Evolutionary conservation across 257 asterid genomes (phyloP).

Genomic region (Mitragyna speciosa): DNA sequence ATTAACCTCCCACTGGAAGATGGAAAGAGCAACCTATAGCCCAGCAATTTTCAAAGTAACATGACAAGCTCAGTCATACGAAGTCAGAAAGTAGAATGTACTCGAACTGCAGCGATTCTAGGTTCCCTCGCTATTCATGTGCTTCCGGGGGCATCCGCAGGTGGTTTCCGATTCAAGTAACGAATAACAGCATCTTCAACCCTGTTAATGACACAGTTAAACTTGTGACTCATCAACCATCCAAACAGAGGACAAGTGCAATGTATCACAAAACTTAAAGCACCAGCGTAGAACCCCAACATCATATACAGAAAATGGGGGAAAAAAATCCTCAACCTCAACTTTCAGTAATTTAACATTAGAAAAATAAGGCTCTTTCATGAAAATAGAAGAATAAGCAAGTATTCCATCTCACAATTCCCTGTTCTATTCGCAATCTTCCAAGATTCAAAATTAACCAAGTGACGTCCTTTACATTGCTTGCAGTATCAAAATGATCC

Average conservation of each 20-base stretch:
- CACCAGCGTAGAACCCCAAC: not conserved
- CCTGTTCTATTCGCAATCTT: not conserved
- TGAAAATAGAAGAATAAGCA: not conserved
- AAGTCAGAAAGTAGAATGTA: not conserved
- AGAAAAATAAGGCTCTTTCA: not conserved
- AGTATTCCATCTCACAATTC: not conserved
- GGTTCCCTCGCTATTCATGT: conserved; percentile 33
- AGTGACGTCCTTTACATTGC: not conserved
- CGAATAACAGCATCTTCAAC: conserved; percentile 98
- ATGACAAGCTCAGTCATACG: not conserved
- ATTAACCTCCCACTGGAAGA: not conserved
- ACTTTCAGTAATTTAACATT: not conserved
- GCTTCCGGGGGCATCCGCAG: conserved; percentile 66
- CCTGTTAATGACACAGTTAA: conserved; percentile 47
- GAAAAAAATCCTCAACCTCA: not conserved
- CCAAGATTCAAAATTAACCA: not conserved
- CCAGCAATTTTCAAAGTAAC: not conserved
- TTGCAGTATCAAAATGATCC: not conserved
- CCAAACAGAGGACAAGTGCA: not conserved
- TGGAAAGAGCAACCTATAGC: not conserved
- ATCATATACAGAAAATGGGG: not conserved
- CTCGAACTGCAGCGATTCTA: not conserved
- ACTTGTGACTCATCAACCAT: conserved; percentile 2
- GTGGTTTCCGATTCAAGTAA: conserved; percentile 80
- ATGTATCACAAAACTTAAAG: not conserved